A percentile compares a stretch with the other conserved stretches of the same genome.
These are phyloP conservation scores for Trametes pubescens DNA, from an alignment of 1,284 basidiomycete species.

Conservation along the genomic window DNA sequence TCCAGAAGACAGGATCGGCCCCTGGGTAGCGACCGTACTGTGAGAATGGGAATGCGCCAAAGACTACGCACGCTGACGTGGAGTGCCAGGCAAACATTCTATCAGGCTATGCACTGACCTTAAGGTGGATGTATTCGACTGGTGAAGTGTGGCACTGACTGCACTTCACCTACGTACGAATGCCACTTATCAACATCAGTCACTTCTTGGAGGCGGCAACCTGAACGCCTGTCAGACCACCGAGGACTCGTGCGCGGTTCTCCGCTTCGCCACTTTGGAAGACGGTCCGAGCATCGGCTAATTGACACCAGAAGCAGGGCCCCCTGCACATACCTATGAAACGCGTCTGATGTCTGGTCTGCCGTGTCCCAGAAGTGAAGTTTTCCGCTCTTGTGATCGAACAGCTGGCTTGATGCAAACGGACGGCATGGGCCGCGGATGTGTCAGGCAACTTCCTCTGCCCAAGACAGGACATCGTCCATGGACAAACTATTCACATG, in stretches of 20 bases:
- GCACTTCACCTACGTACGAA: no score
- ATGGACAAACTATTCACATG: slow-evolving; percentile 37
- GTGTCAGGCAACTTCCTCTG: slow-evolving; percentile 56
- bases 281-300: no score
- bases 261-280: no score
- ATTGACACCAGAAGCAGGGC: no score
- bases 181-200: no score
- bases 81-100: neutral
- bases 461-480: slow-evolving; percentile 64
- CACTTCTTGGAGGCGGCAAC: no score
- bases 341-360: neutral
- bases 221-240: no score
- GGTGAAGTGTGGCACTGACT: no score
- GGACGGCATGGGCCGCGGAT: neutral
- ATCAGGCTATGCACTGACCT: no score
- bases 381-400: neutral
- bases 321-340: neutral
- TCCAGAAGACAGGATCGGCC: slow-evolving; percentile 1
- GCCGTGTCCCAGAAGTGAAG: neutral
- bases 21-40: neutral
- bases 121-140: no score
- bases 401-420: neutral
- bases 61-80: neutral
- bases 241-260: no score
- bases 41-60: neutral